These are phyloP conservation scores for Neurospora hispaniola DNA, from an alignment of 495 filamentous ascomycete genomes.

Conservation along the genomic window DNA sequence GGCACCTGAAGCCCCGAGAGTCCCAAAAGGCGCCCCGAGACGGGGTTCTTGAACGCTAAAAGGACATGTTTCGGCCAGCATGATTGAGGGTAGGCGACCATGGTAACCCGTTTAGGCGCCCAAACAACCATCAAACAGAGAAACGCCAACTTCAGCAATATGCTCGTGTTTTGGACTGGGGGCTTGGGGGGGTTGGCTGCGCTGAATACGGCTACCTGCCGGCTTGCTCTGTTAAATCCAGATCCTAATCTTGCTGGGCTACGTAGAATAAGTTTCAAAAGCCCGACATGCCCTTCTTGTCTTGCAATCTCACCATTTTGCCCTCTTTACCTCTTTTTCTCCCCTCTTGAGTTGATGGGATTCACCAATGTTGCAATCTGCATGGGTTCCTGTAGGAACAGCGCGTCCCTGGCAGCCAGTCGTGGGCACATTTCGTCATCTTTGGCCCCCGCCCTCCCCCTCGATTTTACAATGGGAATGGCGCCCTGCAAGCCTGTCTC, in stretches of 20 bases:
- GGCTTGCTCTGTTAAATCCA: neutral
- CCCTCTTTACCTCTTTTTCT: neutral
- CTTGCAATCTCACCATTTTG: neutral
- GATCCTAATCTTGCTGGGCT: neutral
- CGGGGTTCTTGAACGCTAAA: conserved; percentile 15
- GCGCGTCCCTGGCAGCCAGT: neutral
- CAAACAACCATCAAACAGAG: conserved; percentile 40
- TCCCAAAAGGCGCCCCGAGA: conserved; percentile 1
- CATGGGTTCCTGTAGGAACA: neutral
- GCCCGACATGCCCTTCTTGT: neutral
- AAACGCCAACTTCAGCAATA: conserved; percentile 3
- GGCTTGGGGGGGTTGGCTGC: neutral
- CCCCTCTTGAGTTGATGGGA: neutral
- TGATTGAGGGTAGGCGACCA: conserved; percentile 15
- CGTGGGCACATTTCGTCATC: neutral
- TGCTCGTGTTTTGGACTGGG: neutral
- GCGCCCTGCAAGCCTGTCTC: neutral
- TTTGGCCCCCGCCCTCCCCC: neutral
- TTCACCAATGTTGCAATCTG: neutral
- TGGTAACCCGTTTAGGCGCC: conserved; percentile 21
- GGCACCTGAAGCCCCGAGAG: neutral
- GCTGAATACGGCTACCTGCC: neutral
- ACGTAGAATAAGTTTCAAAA: neutral
- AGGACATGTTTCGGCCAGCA: conserved; percentile 24
- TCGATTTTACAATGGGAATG: neutral